Evolutionary conservation across 2,329 filamentous ascomycete genomes (phyloP).

Genomic region (Trichoderma koningii): DNA sequence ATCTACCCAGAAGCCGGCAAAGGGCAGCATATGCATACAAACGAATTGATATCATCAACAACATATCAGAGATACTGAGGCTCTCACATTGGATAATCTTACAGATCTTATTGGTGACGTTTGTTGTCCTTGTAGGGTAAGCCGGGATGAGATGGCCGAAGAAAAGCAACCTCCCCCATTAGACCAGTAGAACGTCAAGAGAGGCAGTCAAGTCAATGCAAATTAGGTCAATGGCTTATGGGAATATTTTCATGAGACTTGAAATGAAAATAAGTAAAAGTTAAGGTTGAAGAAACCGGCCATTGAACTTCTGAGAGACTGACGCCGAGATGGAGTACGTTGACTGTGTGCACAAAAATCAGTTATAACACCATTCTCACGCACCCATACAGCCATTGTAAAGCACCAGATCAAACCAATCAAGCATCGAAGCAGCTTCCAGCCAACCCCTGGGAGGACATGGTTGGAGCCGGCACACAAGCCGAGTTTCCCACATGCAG

Average conservation of each 20-base stretch:
- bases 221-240: too few relatives aligned
- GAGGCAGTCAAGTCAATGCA: too few relatives aligned
- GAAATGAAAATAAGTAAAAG: too few relatives aligned
- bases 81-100: neutral
- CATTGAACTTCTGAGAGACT: neutral
- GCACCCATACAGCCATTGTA: neutral
- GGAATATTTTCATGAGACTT: too few relatives aligned
- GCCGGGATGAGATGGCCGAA: too few relatives aligned
- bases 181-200: too few relatives aligned
- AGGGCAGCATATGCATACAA: neutral
- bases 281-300: too few relatives aligned
- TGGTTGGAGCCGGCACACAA: neutral
- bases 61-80: neutral
- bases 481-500: neutral
- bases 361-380: neutral
- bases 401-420: neutral
- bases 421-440: neutral
- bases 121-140: neutral
- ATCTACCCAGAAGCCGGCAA: neutral
- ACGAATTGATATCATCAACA: too few relatives aligned
- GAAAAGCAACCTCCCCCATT: too few relatives aligned
- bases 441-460: neutral
- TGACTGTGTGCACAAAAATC: neutral
- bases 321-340: neutral
- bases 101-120: neutral